Conservation (phyloP, 441 rosid species). For the Eruca vesicaria region DNA sequence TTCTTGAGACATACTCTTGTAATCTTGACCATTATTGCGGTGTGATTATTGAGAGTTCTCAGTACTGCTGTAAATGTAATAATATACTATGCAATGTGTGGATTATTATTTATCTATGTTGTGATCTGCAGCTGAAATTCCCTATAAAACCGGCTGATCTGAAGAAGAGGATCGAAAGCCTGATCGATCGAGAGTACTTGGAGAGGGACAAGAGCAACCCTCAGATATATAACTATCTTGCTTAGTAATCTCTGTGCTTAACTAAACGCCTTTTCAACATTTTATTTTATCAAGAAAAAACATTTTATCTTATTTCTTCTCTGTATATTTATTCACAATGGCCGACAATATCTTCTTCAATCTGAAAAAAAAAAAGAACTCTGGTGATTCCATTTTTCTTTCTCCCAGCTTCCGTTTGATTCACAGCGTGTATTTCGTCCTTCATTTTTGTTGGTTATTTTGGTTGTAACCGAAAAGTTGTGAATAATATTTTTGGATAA, state of each 20-base stretch:
- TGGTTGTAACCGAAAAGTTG: too few species aligned
- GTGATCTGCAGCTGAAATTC: slow-evolving; percentile 77
- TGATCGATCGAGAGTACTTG: slow-evolving; percentile 96
- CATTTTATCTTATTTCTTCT: too few species aligned
- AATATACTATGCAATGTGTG: neutral
- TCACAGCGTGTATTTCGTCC: too few species aligned
- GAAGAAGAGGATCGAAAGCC: slow-evolving; percentile 99
- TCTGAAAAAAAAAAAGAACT: too few species aligned
- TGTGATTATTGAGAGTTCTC: neutral
- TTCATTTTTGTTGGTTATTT: too few species aligned
- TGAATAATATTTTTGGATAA: too few species aligned
- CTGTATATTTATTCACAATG: slow-evolving; percentile 32
- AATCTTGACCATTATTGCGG: neutral
- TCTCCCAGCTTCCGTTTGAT: too few species aligned
- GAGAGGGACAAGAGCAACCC: slow-evolving; percentile 99
- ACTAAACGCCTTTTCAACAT: neutral
- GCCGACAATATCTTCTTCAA: too few species aligned
- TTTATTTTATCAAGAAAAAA: too few species aligned
- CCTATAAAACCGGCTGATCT: slow-evolving; percentile 96
- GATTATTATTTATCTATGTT: too few species aligned
- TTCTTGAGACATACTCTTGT: neutral
- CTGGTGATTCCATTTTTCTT: too few species aligned
- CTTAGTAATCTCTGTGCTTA: slow-evolving; percentile 31
- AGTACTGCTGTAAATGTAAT: neutral
- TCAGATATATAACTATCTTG: slow-evolving; percentile 95